Evolutionary conservation across 139 green algal species (phyloP), one percentile per base, ranked within the genome.

Genomic region (Chlamydomonas sp.): DNA sequence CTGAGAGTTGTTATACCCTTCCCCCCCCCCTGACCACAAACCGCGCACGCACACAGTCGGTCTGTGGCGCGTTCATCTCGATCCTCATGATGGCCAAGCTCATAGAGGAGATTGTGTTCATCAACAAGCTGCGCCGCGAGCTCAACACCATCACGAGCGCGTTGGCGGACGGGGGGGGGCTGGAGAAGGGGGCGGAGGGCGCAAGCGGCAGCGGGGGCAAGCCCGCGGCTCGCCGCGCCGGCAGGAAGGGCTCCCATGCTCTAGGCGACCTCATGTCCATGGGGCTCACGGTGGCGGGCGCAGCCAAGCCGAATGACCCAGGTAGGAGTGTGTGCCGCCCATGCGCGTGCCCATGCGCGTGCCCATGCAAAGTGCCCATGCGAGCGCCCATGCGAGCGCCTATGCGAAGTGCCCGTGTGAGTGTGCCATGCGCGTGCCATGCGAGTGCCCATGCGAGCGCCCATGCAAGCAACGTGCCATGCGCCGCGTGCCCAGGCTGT

Each of bases 81-180:
- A 8, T 73, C 2, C 76, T 82, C 5, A 82, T 73, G 4, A 71
- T 82, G 16, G 67, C 73, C 28, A 82, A 82, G 71, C 67, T 82
- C 26, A 47, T 72, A 5, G 76, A 82, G 59, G 76, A 82, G 31
- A 60, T 69, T 58, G 38, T 65, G 10, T 48, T 63, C 47, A 48
- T 65, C 33, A 2, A 38, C 26, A 5, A 39, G 35, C 2, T 69
- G 29, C 39, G 50, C 8, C 6, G 68, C 22, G 35, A 48, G 22
- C 13, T 70, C 29, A 34, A 8, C 0, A 35, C 31, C 49, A 54
- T 57, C 30, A 47, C 34, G 1, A 35, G 30, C 20, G 30, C 67
- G 22, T 54, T 65, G 8, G n/a, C 48, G 2, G 48, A 37, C 33
- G 33, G 5, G 3, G 37, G n/a, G 20, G 57, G 38, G 28, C 36